Base-by-base conservation (phyloP, 2,329 filamentous ascomycete species). In the Aspergillus sp. region DNA sequence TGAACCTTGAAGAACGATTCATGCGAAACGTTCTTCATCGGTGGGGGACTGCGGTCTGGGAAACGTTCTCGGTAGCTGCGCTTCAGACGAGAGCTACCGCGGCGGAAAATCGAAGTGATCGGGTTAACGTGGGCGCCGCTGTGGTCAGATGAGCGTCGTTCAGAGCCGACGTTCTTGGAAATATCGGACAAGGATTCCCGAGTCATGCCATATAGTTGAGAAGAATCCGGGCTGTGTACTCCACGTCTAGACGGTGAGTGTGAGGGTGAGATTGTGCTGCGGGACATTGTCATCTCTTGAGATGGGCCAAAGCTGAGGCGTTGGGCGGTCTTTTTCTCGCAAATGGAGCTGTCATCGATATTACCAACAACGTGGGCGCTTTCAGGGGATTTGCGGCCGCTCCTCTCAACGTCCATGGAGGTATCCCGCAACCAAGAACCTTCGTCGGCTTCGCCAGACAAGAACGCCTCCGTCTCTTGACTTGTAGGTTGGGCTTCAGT, bases 11-110 rank as follows among this genome's bases (percentile, higher is more conserved):
- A 81, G 76, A 96, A 93, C 15, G 93, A 96, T 68, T 96, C 93
- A 62, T 92, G 85, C 1, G 93, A 96, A 0, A 91, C 90, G 68
- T 96, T 96, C 4, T 91, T 92, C 70, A 96, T 95, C n/a, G 93
- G 92, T 0, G 90, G 89, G 3, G 89, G 89, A 3, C 89, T 83
- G 2, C 70, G 80, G 61, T 70, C 83, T 74, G 77, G 76, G 58
- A 76, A 78, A 44, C 75, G 71, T 24, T 78, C 76, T 26, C 69
- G 78, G 69, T 74, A 85, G 74, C 76, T 83, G 79, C 72, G 79
- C 80, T 80, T 84, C 79, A 76, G 79, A 66, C 78, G 76, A 43
- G 75, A 77, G 53, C 78, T 81, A 26, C 84, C 84, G 72, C 89
- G 89, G 66, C 85, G 85, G 74, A 97, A 91, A 36, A 97, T 84